phyloP scores from a whole-genome alignment of 768 basidiomycete species.

The Suillus paluster region DNA sequence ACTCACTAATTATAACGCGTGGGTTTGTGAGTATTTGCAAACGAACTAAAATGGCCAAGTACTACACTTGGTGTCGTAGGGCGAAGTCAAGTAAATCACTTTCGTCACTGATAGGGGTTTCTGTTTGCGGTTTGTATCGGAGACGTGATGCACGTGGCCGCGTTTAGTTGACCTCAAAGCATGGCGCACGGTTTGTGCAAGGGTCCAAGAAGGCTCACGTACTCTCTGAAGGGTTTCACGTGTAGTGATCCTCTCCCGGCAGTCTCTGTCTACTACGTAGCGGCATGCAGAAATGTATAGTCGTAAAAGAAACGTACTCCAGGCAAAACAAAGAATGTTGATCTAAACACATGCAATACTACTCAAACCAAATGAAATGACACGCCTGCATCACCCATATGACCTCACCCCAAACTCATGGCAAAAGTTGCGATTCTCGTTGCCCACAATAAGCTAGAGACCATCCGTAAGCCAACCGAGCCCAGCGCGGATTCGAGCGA shows the following conservation, averaged over 20 bases:
- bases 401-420: slow-evolving; percentile 16
- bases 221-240: too few species aligned
- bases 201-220: too few species aligned
- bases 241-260: too few species aligned
- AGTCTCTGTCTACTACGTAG: background rate
- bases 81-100: too few species aligned
- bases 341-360: background rate
- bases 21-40: too few species aligned
- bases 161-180: too few species aligned
- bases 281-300: background rate
- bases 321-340: background rate
- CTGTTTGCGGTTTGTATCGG: background rate
- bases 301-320: background rate
- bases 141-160: background rate
- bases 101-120: too few species aligned
- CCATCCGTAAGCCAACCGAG: background rate
- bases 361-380: background rate
- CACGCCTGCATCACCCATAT: background rate
- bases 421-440: slow-evolving; percentile 29
- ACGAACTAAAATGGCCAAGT: too few species aligned
- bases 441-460: slow-evolving; percentile 7
- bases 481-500: background rate
- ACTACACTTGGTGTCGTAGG: too few species aligned
- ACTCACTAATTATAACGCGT: too few species aligned
- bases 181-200: too few species aligned